A percentile compares a stretch with the other conserved stretches of the same genome.
These are phyloP conservation scores for Peribolospora kevripleyi DNA, from an alignment of 768 basidiomycete genomes.

Conservation along the genomic window DNA sequence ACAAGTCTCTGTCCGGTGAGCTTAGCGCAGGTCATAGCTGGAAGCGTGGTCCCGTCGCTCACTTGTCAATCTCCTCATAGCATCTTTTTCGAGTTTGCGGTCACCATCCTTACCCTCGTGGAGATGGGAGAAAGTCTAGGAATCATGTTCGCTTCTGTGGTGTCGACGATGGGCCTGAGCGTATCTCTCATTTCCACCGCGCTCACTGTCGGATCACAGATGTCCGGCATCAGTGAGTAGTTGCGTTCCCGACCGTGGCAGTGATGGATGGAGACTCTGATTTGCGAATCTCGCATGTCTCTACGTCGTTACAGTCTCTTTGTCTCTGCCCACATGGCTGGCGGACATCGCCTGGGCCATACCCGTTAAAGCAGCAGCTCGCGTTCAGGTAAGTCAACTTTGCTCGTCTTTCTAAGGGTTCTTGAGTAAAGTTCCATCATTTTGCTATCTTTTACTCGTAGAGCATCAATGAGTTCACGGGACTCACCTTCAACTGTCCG, in stretches of 20 bases:
- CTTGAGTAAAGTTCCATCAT: not conserved
- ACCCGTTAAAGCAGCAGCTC: not conserved
- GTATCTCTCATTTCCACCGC: constrained; percentile 15
- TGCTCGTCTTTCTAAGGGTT: no score
- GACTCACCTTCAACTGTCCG: constrained; percentile 18
- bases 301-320: constrained; percentile 14
- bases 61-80: constrained; percentile 6
- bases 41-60: no score
- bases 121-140: constrained; percentile 20
- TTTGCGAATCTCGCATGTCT: constrained; percentile 1
- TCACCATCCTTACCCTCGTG: constrained; percentile 17
- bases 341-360: constrained; percentile 13
- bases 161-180: constrained; percentile 18
- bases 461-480: constrained; percentile 21
- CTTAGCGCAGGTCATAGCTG: no score
- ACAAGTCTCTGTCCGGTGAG: no score
- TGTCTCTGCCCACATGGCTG: constrained; percentile 19
- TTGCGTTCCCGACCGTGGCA: not conserved
- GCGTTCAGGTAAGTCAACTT: not conserved
- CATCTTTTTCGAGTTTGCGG: constrained; percentile 21
- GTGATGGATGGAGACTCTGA: constrained; percentile 5
- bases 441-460: constrained; percentile 3
- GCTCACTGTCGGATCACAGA: constrained; percentile 15
- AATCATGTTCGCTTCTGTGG: constrained; percentile 19
- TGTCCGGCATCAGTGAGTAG: constrained; percentile 9